Evolutionary conservation across 2,329 filamentous ascomycete species (phyloP).

Genomic region (Clarireedia sp.): DNA sequence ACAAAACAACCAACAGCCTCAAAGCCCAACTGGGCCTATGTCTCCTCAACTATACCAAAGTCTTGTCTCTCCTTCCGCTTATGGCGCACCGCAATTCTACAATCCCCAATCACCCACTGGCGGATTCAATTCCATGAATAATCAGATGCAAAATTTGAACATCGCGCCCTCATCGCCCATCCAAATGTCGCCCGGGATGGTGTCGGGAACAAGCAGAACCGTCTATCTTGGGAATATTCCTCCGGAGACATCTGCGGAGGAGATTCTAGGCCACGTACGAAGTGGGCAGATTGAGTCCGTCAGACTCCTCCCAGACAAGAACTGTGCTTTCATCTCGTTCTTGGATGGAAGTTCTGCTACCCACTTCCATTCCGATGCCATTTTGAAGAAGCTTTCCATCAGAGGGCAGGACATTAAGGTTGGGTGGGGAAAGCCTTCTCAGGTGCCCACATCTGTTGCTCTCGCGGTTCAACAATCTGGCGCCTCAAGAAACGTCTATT

Average conservation of each 20-base stretch:
- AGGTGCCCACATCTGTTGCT: conserved; percentile 95
- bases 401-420: conserved; percentile 99
- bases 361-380: conserved; percentile 98
- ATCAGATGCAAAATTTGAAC: conserved; percentile 41
- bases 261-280: conserved; percentile 90
- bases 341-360: conserved; percentile 95
- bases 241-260: conserved; percentile 92
- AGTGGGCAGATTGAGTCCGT: conserved; percentile 99
- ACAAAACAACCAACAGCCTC: conserved; percentile 42
- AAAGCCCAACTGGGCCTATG: conserved; percentile 70
- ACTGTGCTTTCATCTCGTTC: conserved; percentile 99
- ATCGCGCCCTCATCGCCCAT: conserved; percentile 63
- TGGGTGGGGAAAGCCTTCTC: conserved; percentile 97
- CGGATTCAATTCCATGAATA: conserved; percentile 45
- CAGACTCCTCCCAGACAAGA: conserved; percentile 93
- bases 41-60: conserved; percentile 78
- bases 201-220: conserved; percentile 87
- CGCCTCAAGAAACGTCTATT: conserved; percentile 92
- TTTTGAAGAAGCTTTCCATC: conserved; percentile 98
- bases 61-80: conserved; percentile 77
- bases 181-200: conserved; percentile 67
- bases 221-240: conserved; percentile 98
- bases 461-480: conserved; percentile 95
- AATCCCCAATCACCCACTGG: conserved; percentile 80
- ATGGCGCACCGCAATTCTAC: conserved; percentile 74